Base-by-base conservation (phyloP, 2,329 filamentous ascomycete species). In the Fusarium nygamai region DNA sequence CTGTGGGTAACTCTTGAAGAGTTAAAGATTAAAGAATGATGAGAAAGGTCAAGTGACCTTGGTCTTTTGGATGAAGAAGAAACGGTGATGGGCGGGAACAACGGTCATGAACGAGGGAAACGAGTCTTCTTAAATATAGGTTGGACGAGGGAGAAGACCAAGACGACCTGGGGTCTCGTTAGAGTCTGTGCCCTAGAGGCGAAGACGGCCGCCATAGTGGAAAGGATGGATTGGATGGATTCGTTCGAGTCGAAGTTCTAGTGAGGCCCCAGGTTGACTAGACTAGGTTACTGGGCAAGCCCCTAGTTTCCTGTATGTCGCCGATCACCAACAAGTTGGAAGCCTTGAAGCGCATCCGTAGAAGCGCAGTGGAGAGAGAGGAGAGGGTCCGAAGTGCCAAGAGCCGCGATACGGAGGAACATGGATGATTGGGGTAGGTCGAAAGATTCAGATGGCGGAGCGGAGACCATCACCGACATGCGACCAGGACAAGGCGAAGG, bases 391-490 rank as follows among this genome's bases (percentile, higher is more conserved):
- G 64, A 56, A 66, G 47, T 58, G 73, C 73, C 73, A 72, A 76
- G 73, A 74, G 59, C 53, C 58, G 64, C 64, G 63, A 76, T 67
- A 75, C 69, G 71, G 71, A 78, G 64, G 68, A 61, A 71, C 69
- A 77, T 68, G 73, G 73, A 69, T 69, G 67, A 67, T 69, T 74
- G 69, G 64, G 72, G 75, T 73, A 76, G 71, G 71, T 71, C 61
- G 27, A 74, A 74, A 54, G 60, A 50, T 22, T 57, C 59, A 54
- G 54, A 63, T 72, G 54, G 67, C 69, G 67, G 51, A 65, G 66
- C 65, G 53, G 63, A 73, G 64, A 46, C 56, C 41, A 71, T 66
- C 61, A 56, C 58, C 50, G 46, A 61, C 50, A 65, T 62, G 44
- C 57, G 41, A 62, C 58, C 50, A 68, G 59, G 63, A 54, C 75